Percentiles rank a stretch among this genome's conserved stretches.
Conservation (phyloP, 202 grass and related monocot species). For the Elaeis oleifera region DNA sequence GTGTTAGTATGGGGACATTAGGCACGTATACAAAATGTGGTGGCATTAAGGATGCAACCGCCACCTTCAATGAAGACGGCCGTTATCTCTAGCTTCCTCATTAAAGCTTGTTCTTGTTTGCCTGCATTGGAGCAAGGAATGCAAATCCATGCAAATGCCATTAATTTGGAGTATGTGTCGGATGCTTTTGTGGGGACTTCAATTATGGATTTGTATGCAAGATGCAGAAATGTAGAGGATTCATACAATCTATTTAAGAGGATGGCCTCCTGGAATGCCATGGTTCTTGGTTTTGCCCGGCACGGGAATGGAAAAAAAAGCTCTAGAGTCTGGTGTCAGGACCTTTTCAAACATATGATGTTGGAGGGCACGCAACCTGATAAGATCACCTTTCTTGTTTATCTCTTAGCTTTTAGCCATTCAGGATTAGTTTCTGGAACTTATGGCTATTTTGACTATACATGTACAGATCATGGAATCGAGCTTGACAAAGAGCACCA, state of each 20-base stretch:
- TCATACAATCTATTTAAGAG: slow-evolving; percentile 11
- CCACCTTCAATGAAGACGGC: slow-evolving; percentile 10
- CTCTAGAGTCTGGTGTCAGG: background rate
- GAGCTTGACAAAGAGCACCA: slow-evolving; percentile 21
- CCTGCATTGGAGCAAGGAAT: slow-evolving; percentile 18
- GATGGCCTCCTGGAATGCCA: slow-evolving; percentile 18
- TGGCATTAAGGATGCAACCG: background rate
- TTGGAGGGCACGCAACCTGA: slow-evolving; percentile 6
- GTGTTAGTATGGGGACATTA: slow-evolving; percentile 16
- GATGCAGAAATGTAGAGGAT: slow-evolving; percentile 30
- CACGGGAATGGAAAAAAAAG: slow-evolving; percentile 11
- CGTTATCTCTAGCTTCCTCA: slow-evolving; percentile 20
- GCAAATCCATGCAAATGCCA: slow-evolving; percentile 26
- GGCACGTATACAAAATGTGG: slow-evolving; percentile 22
- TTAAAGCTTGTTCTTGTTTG: slow-evolving; percentile 24
- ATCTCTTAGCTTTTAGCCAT: slow-evolving; percentile 21
- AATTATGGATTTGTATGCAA: slow-evolving; percentile 29
- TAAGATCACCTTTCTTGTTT: slow-evolving; percentile 14
- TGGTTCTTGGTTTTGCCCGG: slow-evolving; percentile 16
- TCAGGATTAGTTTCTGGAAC: slow-evolving; percentile 16
- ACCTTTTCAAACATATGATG: slow-evolving; percentile 18
- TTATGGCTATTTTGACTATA: slow-evolving; percentile 17
- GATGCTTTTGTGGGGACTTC: slow-evolving; percentile 22
- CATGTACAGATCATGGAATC: slow-evolving; percentile 4
- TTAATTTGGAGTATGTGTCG: slow-evolving; percentile 13